A percentile compares a stretch with the other conserved stretches of the same genome.
Evolutionary conservation across 768 basidiomycete genomes (phyloP).

Genomic region (Clitopilus passeckerianus): DNA sequence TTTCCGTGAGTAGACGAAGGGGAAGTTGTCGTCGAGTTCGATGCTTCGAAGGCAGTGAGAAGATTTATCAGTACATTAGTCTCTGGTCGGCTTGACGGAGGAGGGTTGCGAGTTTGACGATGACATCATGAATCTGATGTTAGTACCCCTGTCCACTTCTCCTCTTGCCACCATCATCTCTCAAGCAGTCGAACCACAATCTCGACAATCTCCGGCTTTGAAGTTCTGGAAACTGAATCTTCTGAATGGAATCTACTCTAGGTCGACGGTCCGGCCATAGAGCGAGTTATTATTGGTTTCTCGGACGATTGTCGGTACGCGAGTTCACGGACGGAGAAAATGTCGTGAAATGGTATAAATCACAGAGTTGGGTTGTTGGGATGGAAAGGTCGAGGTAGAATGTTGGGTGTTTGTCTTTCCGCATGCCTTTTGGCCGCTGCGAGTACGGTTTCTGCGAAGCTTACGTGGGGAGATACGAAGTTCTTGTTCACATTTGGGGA

Average conservation of each 20-base stretch:
- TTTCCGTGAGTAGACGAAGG: no score
- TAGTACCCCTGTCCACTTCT: no score
- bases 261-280: background rate
- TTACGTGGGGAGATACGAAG: conserved; percentile 49
- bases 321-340: background rate
- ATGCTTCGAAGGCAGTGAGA: no score
- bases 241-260: background rate
- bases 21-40: no score
- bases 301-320: background rate
- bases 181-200: background rate
- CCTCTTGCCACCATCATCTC: background rate
- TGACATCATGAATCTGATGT: no score
- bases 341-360: background rate
- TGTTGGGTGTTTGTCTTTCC: background rate
- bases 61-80: no score
- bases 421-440: background rate
- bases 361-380: background rate
- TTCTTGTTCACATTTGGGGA: conserved; percentile 61
- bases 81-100: no score
- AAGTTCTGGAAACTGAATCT: background rate
- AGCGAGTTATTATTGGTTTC: background rate
- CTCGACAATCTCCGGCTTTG: background rate
- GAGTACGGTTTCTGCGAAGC: conserved; percentile 16
- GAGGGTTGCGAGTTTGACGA: no score
- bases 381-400: background rate